A percentile compares a stretch with the other conserved stretches of the same genome.
Evolutionary conservation across 2,329 filamentous ascomycete species (phyloP).

Genomic region (Rhynchosporium graminicola): DNA sequence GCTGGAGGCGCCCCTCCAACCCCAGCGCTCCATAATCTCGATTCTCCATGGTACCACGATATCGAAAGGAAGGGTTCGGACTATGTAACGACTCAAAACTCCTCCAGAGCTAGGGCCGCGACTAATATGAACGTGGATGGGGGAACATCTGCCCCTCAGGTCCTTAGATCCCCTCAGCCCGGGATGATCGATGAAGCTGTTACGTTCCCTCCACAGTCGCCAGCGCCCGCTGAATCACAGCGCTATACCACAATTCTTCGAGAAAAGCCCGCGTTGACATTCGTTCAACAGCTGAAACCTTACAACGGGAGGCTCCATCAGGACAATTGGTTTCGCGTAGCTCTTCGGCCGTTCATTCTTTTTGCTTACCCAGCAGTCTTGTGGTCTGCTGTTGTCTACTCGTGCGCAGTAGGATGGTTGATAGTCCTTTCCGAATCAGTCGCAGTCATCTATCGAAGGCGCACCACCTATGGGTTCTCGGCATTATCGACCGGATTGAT

Average conservation of each 20-base stretch:
- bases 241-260: slow-evolving; percentile 72
- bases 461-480: slow-evolving; percentile 74
- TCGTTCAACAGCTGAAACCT: slow-evolving; percentile 70
- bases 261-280: slow-evolving; percentile 67
- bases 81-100: slow-evolving; percentile 19
- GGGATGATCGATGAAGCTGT: neutral
- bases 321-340: slow-evolving; percentile 79
- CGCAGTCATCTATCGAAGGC: slow-evolving; percentile 73
- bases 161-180: neutral
- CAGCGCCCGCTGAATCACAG: neutral
- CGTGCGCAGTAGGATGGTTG: slow-evolving; percentile 89
- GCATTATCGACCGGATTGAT: slow-evolving; percentile 80
- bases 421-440: slow-evolving; percentile 92
- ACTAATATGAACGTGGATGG: slow-evolving; percentile 21
- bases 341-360: slow-evolving; percentile 78
- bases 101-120: neutral
- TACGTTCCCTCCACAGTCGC: slow-evolving; percentile 10
- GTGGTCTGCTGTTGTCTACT: slow-evolving; percentile 84
- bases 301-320: slow-evolving; percentile 77
- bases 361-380: slow-evolving; percentile 86
- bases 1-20: slow-evolving; percentile 34
- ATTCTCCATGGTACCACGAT: slow-evolving; percentile 42
- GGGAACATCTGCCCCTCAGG: slow-evolving; percentile 1
- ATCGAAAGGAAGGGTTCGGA: slow-evolving; percentile 28
- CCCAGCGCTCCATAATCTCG: slow-evolving; percentile 42